Conservation (phyloP, 1,284 basidiomycete genomes). For the Puccinia horiana region DNA sequence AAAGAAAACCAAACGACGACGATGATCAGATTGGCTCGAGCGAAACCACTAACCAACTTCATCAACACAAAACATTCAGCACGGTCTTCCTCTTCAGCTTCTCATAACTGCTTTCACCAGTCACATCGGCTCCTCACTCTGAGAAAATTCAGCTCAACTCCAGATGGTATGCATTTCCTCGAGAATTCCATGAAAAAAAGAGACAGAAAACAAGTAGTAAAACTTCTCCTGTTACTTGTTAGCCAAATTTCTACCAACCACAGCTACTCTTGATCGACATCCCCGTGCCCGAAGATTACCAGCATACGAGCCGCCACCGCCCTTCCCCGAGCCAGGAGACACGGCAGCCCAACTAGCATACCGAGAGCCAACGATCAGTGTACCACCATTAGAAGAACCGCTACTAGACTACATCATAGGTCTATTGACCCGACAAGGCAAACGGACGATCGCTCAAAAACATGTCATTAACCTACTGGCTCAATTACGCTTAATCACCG, state of each 20-base stretch:
- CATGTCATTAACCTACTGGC: slow-evolving; percentile 25
- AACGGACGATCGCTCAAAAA: slow-evolving; percentile 45
- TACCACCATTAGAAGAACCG: slow-evolving; percentile 45
- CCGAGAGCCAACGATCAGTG: slow-evolving; percentile 37
- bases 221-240: neutral
- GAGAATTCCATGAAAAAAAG: too few species aligned
- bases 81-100: neutral
- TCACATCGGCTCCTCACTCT: neutral
- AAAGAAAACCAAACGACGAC: neutral
- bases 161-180: slow-evolving; percentile 7
- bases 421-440: slow-evolving; percentile 39
- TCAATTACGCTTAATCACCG: slow-evolving; percentile 36
- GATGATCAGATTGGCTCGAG: neutral
- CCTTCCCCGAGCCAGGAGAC: slow-evolving; percentile 33
- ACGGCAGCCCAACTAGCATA: slow-evolving; percentile 13
- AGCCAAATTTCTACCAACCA: slow-evolving; percentile 2
- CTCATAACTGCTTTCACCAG: neutral
- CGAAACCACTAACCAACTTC: neutral
- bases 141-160: slow-evolving; percentile 21
- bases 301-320: slow-evolving; percentile 42
- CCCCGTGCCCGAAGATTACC: slow-evolving; percentile 39
- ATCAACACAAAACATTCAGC: neutral
- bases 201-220: too few species aligned
- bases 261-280: slow-evolving; percentile 29
- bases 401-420: slow-evolving; percentile 39